Percentiles rank a stretch among this genome's conserved stretches.
Evolutionary conservation across 2,329 filamentous ascomycete species (phyloP).

Genomic region (Rhytidhysteron rufulum): DNA sequence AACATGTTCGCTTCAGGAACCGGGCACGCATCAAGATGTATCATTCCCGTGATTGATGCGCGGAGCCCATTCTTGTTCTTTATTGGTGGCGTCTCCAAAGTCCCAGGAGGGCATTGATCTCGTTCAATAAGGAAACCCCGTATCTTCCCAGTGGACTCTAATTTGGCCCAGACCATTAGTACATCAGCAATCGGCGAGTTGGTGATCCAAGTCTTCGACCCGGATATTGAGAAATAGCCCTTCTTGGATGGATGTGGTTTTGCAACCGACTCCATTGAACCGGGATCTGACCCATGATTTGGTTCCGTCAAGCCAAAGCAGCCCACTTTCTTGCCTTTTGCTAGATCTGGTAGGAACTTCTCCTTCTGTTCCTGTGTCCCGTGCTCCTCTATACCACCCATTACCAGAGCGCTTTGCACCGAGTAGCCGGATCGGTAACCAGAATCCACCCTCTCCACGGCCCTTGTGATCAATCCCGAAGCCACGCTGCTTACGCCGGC

Average conservation of each 20-base stretch:
- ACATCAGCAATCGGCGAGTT: slow-evolving; percentile 88
- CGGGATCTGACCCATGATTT: slow-evolving; percentile 88
- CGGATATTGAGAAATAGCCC: slow-evolving; percentile 74
- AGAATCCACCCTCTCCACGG: slow-evolving; percentile 86
- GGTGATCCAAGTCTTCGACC: slow-evolving; percentile 92
- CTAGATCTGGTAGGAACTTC: slow-evolving; percentile 73
- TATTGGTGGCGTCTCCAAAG: slow-evolving; percentile 84
- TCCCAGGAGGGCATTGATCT: slow-evolving; percentile 77
- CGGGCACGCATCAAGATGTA: slow-evolving; percentile 86
- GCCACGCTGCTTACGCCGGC: slow-evolving; percentile 85
- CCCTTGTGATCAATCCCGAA: slow-evolving; percentile 83
- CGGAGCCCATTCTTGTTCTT: slow-evolving; percentile 94
- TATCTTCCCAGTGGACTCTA: slow-evolving; percentile 89
- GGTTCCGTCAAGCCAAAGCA: slow-evolving; percentile 90
- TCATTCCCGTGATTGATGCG: slow-evolving; percentile 96
- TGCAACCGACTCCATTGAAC: slow-evolving; percentile 85
- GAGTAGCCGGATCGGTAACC: slow-evolving; percentile 92
- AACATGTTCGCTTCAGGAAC: slow-evolving; percentile 93
- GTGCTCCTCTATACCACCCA: slow-evolving; percentile 88
- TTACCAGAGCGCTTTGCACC: slow-evolving; percentile 86
- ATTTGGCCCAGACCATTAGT: slow-evolving; percentile 86
- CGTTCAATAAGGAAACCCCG: slow-evolving; percentile 88
- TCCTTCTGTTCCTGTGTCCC: slow-evolving; percentile 86
- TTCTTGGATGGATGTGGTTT: slow-evolving; percentile 79
- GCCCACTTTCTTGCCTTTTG: slow-evolving; percentile 75